Conservation (phyloP, 2,329 filamentous ascomycete genomes). For the Aurifilum marmelostoma region DNA sequence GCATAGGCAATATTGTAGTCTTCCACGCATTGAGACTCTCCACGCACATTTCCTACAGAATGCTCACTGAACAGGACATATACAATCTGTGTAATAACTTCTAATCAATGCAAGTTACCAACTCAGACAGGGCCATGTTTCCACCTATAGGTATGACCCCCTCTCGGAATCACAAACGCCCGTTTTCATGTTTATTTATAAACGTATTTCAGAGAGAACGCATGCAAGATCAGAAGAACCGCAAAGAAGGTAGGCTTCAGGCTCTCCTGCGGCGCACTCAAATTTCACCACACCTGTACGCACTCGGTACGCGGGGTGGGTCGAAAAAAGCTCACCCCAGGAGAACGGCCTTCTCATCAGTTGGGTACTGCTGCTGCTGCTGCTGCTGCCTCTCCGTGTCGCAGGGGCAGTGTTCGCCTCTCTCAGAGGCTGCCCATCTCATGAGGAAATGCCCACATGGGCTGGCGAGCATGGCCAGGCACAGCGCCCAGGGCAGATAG, state of each 20-base stretch:
- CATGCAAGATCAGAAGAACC: background rate
- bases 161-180: no score
- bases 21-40: no score
- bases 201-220: background rate
- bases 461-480: constrained; percentile 41
- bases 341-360: constrained; percentile 9
- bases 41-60: no score
- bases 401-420: background rate
- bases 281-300: background rate
- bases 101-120: no score
- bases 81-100: no score
- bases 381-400: background rate
- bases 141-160: no score
- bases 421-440: background rate
- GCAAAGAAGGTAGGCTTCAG: background rate
- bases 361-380: no score
- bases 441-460: constrained; percentile 33
- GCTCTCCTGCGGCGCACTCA: background rate
- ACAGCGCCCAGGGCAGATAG: constrained; percentile 42
- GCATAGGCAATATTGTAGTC: no score
- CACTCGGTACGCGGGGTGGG: background rate
- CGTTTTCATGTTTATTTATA: background rate
- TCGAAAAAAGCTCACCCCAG: background rate
- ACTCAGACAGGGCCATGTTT: no score
- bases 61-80: no score